Evolutionary conservation across 176 grass and related monocot species (phyloP).

Genomic region (Bromus sterilis): DNA sequence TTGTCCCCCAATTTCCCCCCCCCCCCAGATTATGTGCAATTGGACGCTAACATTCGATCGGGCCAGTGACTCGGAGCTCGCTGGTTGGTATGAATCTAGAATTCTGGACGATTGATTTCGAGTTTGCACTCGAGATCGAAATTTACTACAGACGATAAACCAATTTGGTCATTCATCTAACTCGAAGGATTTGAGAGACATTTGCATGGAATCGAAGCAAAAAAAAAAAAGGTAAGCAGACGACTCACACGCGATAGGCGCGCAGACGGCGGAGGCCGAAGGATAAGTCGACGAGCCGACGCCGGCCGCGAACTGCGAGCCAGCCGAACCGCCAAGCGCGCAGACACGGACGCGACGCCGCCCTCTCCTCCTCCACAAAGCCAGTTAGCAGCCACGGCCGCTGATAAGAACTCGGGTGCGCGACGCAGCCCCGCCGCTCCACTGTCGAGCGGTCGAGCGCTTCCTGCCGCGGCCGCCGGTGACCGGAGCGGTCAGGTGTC

Average conservation of each 20-base stretch:
- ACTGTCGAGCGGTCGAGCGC: not conserved
- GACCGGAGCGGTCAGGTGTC: not conserved
- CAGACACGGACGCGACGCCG: not conserved
- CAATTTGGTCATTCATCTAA: not conserved
- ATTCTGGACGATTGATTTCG: not conserved
- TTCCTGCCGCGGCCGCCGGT: not conserved
- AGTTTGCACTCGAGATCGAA: not conserved
- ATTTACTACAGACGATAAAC: not conserved
- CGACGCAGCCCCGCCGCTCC: not conserved
- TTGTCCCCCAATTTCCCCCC: not conserved
- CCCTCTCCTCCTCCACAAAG: not conserved
- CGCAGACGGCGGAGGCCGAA: not conserved
- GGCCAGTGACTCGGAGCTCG: no score
- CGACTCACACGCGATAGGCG: not conserved
- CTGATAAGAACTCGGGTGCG: not conserved
- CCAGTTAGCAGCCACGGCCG: not conserved
- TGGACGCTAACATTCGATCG: not conserved
- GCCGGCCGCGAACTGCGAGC: not conserved
- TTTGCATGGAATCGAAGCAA: not conserved
- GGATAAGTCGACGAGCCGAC: not conserved
- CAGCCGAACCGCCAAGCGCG: not conserved
- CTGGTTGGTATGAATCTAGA: not conserved
- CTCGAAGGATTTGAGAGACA: not conserved
- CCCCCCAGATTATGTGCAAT: not conserved
- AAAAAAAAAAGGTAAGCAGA: not conserved